A percentile compares a stretch with the other conserved stretches of the same genome.
phyloP scores from a whole-genome alignment of 371 early-diverging fungal genomes.

The Gilbertella persicaria region DNA sequence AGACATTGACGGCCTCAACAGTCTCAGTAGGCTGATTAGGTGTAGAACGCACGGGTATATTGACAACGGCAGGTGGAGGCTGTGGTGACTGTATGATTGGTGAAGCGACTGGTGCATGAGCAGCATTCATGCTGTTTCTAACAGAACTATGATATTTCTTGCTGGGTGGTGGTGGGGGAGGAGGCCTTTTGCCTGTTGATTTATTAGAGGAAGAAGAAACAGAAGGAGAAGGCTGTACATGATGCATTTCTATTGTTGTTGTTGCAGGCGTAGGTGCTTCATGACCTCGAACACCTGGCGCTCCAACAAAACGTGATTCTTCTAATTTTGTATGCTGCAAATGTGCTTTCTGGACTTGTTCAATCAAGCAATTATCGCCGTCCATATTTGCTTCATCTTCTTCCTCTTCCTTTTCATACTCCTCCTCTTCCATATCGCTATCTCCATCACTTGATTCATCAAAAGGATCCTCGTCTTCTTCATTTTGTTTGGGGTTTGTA shows the following conservation, averaged over 20 bases:
- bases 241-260: too few relatives aligned
- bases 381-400: slow-evolving; percentile 4
- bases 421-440: slow-evolving; percentile 14
- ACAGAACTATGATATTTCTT: slow-evolving; percentile 42
- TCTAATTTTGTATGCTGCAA: slow-evolving; percentile 29
- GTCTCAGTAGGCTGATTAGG: background rate
- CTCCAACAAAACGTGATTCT: slow-evolving; percentile 19
- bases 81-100: slow-evolving; percentile 5
- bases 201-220: slow-evolving; percentile 10
- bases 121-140: slow-evolving; percentile 3
- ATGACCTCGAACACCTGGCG: slow-evolving; percentile 14
- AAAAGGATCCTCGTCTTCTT: slow-evolving; percentile 5
- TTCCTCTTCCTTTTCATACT: slow-evolving; percentile 2
- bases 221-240: background rate
- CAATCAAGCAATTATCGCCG: slow-evolving; percentile 15
- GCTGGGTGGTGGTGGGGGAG: slow-evolving; percentile 44
- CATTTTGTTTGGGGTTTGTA: background rate
- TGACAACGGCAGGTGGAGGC: slow-evolving; percentile 4
- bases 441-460: slow-evolving; percentile 14
- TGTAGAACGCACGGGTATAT: slow-evolving; percentile 10
- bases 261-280: background rate
- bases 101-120: background rate
- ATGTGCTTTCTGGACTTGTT: slow-evolving; percentile 28
- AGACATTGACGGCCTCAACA: slow-evolving; percentile 1
- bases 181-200: slow-evolving; percentile 19